Conservation (phyloP, 2,329 filamentous ascomycete species). For the Zymoseptoria brevis region DNA sequence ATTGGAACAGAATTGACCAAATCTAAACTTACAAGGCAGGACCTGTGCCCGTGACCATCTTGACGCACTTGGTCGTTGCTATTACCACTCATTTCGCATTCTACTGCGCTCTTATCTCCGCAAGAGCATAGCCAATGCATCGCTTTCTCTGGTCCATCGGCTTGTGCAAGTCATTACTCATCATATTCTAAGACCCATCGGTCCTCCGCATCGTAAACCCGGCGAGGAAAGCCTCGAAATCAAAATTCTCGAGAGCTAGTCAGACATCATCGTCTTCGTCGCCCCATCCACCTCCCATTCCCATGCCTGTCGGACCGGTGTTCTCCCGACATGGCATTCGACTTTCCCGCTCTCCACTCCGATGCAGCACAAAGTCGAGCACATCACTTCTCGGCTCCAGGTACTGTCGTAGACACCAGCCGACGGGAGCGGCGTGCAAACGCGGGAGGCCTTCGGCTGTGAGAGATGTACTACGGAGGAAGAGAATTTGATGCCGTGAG, state of each 20-base stretch:
- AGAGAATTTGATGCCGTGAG: constrained; percentile 40
- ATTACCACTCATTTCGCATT: background rate
- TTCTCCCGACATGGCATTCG: constrained; percentile 33
- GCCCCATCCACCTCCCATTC: constrained; percentile 12
- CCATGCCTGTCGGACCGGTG: constrained; percentile 2
- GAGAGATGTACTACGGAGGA: constrained; percentile 36
- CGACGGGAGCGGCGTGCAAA: constrained; percentile 37
- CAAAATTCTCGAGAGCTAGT: background rate
- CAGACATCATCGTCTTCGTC: constrained; percentile 11
- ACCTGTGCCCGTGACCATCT: background rate
- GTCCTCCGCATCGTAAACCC: background rate
- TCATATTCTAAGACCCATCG: background rate
- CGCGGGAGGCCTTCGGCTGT: constrained; percentile 36
- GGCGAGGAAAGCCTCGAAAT: background rate
- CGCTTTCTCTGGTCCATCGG: background rate
- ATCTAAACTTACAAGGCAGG: background rate
- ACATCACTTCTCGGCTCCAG: constrained; percentile 40
- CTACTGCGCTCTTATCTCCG: background rate
- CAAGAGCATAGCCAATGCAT: background rate
- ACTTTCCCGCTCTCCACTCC: constrained; percentile 20
- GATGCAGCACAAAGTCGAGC: constrained; percentile 37
- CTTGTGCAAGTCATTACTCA: background rate
- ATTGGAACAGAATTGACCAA: background rate
- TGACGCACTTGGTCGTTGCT: background rate
- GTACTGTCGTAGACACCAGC: constrained; percentile 40